Base-by-base conservation (phyloP, 306 rosid genomes). In the Hippophae gyantsensis region DNA sequence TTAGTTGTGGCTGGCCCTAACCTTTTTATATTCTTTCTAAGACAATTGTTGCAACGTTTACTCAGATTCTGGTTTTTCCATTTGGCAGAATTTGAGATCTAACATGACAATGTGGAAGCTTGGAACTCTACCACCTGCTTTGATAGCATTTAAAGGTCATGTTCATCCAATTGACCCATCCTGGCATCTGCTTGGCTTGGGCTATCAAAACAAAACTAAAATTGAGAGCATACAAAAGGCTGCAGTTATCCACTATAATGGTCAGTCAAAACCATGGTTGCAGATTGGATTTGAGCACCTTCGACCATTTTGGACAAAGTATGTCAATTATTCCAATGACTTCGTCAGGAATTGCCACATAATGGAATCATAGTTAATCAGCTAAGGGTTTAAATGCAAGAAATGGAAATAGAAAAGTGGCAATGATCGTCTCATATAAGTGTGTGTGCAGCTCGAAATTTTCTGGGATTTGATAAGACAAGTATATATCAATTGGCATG, bases 151-250 rank as follows among this genome's bases (percentile, higher is more conserved):
- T 45, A 45, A 45, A 45, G 48, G 48, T 45, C 9, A 45, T 3
- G 48, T 93, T 81, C 86, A 73, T 60, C 81, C 90, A 27, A 88
- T 93, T 66, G 97, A 88, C 58, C 86, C 90, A 9, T 75, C 81
- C 40, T 93, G 99, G 99, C 97, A 93, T 73, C 54, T 93, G 95
- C 97, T 93, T 59, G 99, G 99, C 49, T 82, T 93, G 85, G 97
- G 99, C 54, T 93, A 93, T 81, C 99, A 93, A 76, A 86, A 74
- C 70, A 81, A 69, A 59, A 93, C 97, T 9, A 52, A 57, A 49
- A 26, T 93, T 6, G 97, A 86, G 67, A 68, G 47, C 7, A 81
- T 88, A 67, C 74, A 79, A 64, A 75, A 43, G 50, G 99, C 97
- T 66, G 99, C 99, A 42, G 99, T 93, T 52, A 93, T 93, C 70